Evolutionary conservation across 768 basidiomycete genomes (phyloP), one percentile per base, ranked within the genome.

Genomic region (Psilocybe tampanensis): DNA sequence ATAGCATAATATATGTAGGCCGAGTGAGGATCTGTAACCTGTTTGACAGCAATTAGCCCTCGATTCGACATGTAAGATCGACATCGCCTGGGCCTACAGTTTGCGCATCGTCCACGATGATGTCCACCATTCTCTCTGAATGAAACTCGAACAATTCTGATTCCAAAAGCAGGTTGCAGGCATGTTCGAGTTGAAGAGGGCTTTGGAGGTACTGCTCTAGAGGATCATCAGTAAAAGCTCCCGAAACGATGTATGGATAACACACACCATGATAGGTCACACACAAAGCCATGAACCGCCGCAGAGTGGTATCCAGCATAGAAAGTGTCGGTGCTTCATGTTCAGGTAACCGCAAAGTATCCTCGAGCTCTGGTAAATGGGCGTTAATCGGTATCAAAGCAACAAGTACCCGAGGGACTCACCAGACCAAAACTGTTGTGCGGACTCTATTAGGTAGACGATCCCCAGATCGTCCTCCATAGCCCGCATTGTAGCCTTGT

Each of bases 361-460:
- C 94, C 50, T 96, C 94, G 23, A 98, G 82, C 72, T 98, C 96
- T 98, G 64, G 17, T n/a, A 57, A 34, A 33, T 52, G 13, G 55
- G 55, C n/a, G 55, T 53, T 42, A 36, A 21, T 34, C 11, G 22
- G 12, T 45, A 45, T 26, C 54, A 54, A 39, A 39, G 33, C 22
- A 21, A 44, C 29, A 42, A 50, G 24, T 49, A 47, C 44, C 34
- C 11, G 32, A 23, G 36, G 19, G 23, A 67, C 89, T 61, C 66
- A 94, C 92, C 92, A 64, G 90, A 87, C 92, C 93, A 95, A 70
- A 94, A 95, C 71, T 94, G 91, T 61, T 90, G 91, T 43, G 90
- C 84, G 54, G 84, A 89, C 61, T 90, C 86, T 62, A 95, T 87
- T 58, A 89, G 80, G 72, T 94, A 95, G 23, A 87, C 84, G 58